Conservation (phyloP, 2,329 filamentous ascomycete species). For the Cladosporium phlei region DNA sequence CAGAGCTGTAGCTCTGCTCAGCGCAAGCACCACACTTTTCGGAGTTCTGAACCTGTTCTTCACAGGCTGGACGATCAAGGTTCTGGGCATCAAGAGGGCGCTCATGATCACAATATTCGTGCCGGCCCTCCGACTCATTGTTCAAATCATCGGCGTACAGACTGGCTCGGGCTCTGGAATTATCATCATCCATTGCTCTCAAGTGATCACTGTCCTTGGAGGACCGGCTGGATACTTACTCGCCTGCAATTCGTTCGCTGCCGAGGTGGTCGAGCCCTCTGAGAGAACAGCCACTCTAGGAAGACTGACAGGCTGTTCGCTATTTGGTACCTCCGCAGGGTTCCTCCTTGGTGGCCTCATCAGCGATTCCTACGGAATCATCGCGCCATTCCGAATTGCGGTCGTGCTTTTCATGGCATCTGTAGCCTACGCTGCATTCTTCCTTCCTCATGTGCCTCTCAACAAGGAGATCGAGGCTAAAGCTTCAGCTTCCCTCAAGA, state of each 20-base stretch:
- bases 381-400: conserved; percentile 61
- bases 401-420: conserved; percentile 51
- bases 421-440: conserved; percentile 38
- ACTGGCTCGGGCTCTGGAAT: conserved; percentile 60
- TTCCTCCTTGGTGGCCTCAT: conserved; percentile 62
- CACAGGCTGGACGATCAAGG: conserved; percentile 62
- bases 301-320: conserved; percentile 60
- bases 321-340: conserved; percentile 62
- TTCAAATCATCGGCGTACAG: conserved; percentile 62
- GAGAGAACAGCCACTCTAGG: conserved; percentile 62
- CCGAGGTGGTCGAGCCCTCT: conserved; percentile 58
- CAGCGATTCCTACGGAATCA: conserved; percentile 59
- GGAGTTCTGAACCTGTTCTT: conserved; percentile 65
- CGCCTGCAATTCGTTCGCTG: conserved; percentile 63
- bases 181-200: conserved; percentile 61
- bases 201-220: conserved; percentile 63
- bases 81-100: conserved; percentile 58
- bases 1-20: conserved; percentile 58
- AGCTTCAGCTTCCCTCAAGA: conserved; percentile 39
- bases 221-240: conserved; percentile 66
- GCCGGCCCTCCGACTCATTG: conserved; percentile 57
- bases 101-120: conserved; percentile 60
- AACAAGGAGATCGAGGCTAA: conserved; percentile 31
- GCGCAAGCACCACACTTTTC: conserved; percentile 63
- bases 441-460: conserved; percentile 48